Conservation (phyloP, 164 flowering plant species). For the Kalanchoe fedtschenkoi region DNA sequence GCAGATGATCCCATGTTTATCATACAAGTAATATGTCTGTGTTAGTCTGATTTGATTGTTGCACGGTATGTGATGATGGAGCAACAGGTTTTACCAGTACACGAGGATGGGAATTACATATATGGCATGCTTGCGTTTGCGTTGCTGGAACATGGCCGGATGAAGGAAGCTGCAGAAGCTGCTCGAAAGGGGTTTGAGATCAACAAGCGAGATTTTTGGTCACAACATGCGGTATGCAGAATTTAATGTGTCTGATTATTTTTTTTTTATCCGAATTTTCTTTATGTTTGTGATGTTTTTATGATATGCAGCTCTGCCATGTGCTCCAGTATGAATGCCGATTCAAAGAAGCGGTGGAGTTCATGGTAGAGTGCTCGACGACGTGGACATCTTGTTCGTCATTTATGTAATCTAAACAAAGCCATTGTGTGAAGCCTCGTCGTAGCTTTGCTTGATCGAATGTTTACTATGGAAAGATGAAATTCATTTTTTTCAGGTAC, state of each 20-base stretch:
- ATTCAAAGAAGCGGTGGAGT: conserved; percentile 81
- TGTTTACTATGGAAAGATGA: background rate
- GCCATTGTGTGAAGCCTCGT: too few relatives aligned
- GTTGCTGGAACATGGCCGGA: conserved; percentile 65
- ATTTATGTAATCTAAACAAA: conserved; percentile 65
- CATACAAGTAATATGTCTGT: too few relatives aligned
- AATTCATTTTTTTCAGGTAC: conserved; percentile 29
- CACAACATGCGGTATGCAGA: conserved; percentile 85
- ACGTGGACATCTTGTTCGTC: conserved; percentile 71
- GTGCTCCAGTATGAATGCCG: conserved; percentile 68
- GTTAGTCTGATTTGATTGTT: background rate
- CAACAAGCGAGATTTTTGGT: conserved; percentile 68
- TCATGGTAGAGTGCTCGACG: conserved; percentile 73
- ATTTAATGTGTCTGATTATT: conserved; percentile 3
- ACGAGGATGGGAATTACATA: conserved; percentile 48
- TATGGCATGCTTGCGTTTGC: conserved; percentile 93
- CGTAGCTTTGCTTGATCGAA: too few relatives aligned
- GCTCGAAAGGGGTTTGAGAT: conserved; percentile 66
- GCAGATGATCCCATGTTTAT: too few relatives aligned
- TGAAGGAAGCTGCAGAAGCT: conserved; percentile 73
- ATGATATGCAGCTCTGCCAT: conserved; percentile 74
- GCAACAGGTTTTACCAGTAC: conserved; percentile 52
- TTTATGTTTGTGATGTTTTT: conserved; percentile 1
- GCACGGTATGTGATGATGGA: background rate
- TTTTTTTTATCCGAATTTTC: background rate